Base-by-base conservation (phyloP, 2,329 filamentous ascomycete species). In the Lizonia empirigonia region DNA sequence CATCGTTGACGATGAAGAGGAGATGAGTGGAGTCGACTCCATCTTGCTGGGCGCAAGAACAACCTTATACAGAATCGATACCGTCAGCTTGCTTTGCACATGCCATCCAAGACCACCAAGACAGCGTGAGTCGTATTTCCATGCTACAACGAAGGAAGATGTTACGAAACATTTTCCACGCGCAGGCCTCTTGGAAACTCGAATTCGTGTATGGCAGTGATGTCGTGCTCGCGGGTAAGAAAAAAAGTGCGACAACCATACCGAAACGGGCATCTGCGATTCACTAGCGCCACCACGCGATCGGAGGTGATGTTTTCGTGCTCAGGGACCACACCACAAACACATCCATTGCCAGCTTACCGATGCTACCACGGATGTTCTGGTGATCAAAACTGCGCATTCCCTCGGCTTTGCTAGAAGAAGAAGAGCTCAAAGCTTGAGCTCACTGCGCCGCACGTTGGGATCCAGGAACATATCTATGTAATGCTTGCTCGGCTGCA, bases 1-100 rank as follows among this genome's bases (percentile, higher is more conserved):
- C 56, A 62, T 60, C 16, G 45, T 44, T 18, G 47, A 53, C 6
- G 53, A 41, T 6, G 53, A 42, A 13, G 50, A 48, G 36, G 53
- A 44, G 26, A 54, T 47, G 46, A 53, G 47, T 44, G 46, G 51
- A 46, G 45, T 42, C 32, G 35, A 39, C 34, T 52, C 47, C 50
- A 53, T 53, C 29, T 26, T 37, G 41, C 13, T 33, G 37, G 15
- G n/a, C 16, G 30, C 24, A 7, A 33, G 13, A 24, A 33, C 24
- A 27, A 39, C n/a, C 38, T 53, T 53, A 53, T 53, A 53, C n/a
- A 19, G 23, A 18, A 23, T 13, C 22, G 8, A 19, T 26, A 18
- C 15, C 2, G 27, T 44, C 33, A 44, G 50, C 22, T 19, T 38
- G 15, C 32, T 47, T 48, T 29, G 50, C 44, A 42, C 38, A 53